Conservation (phyloP, 371 early-diverging fungal genomes). For the Enterocytospora artemiae region DNA sequence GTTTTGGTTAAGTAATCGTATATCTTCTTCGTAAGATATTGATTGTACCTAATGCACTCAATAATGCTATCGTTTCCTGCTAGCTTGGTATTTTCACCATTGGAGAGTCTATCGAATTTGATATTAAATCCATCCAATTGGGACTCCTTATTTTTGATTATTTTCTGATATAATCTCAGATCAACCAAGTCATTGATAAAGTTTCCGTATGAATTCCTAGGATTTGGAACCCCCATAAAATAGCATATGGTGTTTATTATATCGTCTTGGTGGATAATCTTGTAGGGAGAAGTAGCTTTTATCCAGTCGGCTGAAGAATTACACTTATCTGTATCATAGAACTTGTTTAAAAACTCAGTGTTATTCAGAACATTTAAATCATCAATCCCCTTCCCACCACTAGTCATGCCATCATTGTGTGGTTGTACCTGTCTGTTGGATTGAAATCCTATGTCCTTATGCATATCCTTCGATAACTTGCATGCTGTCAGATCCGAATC, state of each 20-base stretch:
- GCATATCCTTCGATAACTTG: not conserved
- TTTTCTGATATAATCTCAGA: slow-evolving; percentile 12
- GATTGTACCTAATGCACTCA: too few species aligned
- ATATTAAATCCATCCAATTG: too few species aligned
- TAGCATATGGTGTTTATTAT: slow-evolving; percentile 56
- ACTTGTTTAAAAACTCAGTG: not conserved
- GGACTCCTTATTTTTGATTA: not conserved
- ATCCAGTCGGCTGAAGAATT: slow-evolving; percentile 9
- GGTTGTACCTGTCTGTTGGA: not conserved
- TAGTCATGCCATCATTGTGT: not conserved
- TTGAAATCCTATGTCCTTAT: not conserved
- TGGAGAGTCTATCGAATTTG: too few species aligned
- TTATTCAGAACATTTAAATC: too few species aligned
- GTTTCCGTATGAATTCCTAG: slow-evolving; percentile 49
- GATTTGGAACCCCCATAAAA: slow-evolving; percentile 46
- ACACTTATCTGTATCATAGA: slow-evolving; percentile 14
- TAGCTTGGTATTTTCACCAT: too few species aligned
- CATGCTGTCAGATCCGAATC: too few species aligned
- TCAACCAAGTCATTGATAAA: slow-evolving; percentile 45
- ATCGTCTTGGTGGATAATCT: slow-evolving; percentile 55
- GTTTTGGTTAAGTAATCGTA: too few species aligned
- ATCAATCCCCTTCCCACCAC: not conserved
- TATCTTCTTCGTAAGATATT: too few species aligned
- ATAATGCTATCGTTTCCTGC: too few species aligned
- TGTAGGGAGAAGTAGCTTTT: not conserved